Base-by-base conservation (phyloP, 2,329 filamentous ascomycete genomes). In the Botrytis hyacinthi region DNA sequence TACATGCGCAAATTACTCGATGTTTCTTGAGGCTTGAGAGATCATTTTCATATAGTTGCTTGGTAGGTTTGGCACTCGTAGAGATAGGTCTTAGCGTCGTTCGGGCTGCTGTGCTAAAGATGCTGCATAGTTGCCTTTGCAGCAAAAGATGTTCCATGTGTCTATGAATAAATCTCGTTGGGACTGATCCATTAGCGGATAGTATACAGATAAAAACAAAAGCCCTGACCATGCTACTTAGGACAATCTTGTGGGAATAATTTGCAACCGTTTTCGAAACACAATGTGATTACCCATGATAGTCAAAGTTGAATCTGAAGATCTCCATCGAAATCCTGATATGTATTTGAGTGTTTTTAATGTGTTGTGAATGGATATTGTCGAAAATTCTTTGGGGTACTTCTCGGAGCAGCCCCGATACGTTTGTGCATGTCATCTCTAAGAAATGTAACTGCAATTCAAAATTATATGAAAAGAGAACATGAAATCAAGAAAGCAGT, bases 201-300 rank as follows among this genome's bases (percentile, higher is more conserved):
- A 4, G 4, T 51, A 16, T 54, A n/a, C 12, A 12, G 12, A 54
- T 3, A 1, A 26, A 4, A 40, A 63, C n/a, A 29, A 62, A 9
- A 20, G 0, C 8, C 0, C 5, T 44, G 14, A 18, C 16, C 1
- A 12, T 29, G 9, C 7, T 29, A 9, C 3, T 20, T 20, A 1
- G 4, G 16, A 44, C 4, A 63, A 9, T 3, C 4, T 14, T 18
- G n/a, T 7, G 18, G n/a, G 16, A 40, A 22, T 29, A 29, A 40
- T 44, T 63, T 61, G 18, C 4, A 12, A 12, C 26, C 3, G 26
- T 18, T 14, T 42, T 29, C 4, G 37, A 16, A 42, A n/a, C 12
- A 18, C n/a, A 29, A 8, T 29, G 51, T 8, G n/a, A 54, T 54
- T 18, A 29, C 14, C 5, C 29, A 29, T 16, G 51, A 59, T 5